Evolutionary conservation across 2,329 filamentous ascomycete species (phyloP).

Genomic region (Cordyceps fumosorosea): DNA sequence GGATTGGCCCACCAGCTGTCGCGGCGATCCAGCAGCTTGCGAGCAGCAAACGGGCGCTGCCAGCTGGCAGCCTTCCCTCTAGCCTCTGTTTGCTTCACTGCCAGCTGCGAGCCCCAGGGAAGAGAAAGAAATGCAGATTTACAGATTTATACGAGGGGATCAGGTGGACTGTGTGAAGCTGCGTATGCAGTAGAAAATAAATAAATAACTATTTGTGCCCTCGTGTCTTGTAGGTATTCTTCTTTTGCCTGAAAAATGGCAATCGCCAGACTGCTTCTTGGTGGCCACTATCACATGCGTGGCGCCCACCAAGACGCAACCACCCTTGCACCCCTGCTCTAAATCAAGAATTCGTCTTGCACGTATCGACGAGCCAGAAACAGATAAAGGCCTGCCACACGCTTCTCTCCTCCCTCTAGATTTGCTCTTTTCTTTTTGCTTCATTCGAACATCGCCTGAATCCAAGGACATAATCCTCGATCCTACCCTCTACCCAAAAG

Average conservation of each 20-base stretch:
- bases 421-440: background rate
- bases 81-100: background rate
- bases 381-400: constrained; percentile 12
- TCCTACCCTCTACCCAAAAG: background rate
- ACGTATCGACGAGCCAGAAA: constrained; percentile 7
- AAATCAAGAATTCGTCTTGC: constrained; percentile 9
- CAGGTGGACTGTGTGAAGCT: too few relatives aligned
- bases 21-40: background rate
- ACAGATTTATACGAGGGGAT: too few relatives aligned
- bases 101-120: background rate
- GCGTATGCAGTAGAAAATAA: too few relatives aligned
- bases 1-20: constrained; percentile 10
- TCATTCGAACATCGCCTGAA: background rate
- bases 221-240: background rate
- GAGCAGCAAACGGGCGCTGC: background rate
- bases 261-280: background rate
- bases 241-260: background rate
- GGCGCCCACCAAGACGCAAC: constrained; percentile 7
- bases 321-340: constrained; percentile 9
- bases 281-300: constrained; percentile 14
- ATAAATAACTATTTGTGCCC: background rate
- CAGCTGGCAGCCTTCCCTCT: background rate
- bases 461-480: background rate
- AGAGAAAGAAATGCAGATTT: background rate
- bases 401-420: background rate